Conservation (phyloP, 495 filamentous ascomycete genomes). For the Penicillium cataractarum region DNA sequence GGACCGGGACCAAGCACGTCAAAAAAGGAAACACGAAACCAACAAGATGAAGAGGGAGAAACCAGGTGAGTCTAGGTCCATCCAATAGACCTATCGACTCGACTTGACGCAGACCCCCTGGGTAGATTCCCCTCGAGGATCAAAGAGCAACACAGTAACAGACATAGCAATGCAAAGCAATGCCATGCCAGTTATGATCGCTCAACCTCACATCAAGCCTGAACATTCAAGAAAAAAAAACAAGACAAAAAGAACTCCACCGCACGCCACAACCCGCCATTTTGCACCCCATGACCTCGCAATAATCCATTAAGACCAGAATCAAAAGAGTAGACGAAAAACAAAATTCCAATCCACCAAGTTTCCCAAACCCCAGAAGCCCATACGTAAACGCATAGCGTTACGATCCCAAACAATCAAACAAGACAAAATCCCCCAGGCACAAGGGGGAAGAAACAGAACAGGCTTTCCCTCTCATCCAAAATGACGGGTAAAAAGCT, state of each 20-base stretch:
- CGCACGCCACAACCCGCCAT: conserved; percentile 23
- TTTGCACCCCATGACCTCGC: conserved; percentile 16
- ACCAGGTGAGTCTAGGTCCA: conserved; percentile 12
- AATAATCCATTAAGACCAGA: conserved; percentile 5
- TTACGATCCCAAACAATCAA: background rate
- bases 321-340: background rate
- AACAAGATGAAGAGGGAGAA: conserved; percentile 12
- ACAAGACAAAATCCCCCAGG: background rate
- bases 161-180: background rate
- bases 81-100: background rate
- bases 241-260: conserved; percentile 12
- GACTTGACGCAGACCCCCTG: background rate
- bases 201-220: conserved; percentile 1
- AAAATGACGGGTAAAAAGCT: background rate
- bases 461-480: conserved; percentile 5
- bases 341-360: conserved; percentile 4
- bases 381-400: background rate
- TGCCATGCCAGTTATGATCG: background rate
- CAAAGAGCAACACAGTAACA: background rate
- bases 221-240: conserved; percentile 2
- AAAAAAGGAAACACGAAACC: conserved; percentile 1
- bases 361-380: background rate
- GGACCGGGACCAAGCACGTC: background rate
- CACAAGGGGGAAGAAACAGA: background rate
- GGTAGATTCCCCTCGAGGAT: no score